Percentiles rank a stretch among this genome's conserved stretches.
These are phyloP conservation scores for Fusarium oxysporum DNA, from an alignment of 2,329 filamentous ascomycete species.

Conservation along the genomic window DNA sequence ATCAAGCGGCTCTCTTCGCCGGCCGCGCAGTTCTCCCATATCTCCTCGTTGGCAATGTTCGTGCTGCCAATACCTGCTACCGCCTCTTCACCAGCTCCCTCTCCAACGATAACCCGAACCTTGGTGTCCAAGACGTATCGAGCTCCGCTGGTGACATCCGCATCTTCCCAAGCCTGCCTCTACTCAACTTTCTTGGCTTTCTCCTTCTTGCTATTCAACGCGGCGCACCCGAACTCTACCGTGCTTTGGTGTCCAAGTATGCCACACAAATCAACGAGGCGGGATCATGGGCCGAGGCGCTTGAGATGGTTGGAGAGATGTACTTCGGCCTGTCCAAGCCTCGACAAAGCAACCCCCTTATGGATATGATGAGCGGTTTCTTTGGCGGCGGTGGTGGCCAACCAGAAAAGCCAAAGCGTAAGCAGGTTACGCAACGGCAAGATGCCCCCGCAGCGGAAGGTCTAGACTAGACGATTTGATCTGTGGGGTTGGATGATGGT, in stretches of 20 bases:
- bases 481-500: slow-evolving; percentile 13
- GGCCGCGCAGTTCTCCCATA: slow-evolving; percentile 91
- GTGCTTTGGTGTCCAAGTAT: slow-evolving; percentile 86
- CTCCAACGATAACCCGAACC: slow-evolving; percentile 56
- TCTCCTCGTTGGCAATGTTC: slow-evolving; percentile 88
- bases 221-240: slow-evolving; percentile 81
- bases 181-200: slow-evolving; percentile 93
- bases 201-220: slow-evolving; percentile 86
- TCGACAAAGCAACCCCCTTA: slow-evolving; percentile 88
- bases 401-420: slow-evolving; percentile 50
- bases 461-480: slow-evolving; percentile 60
- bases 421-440: slow-evolving; percentile 57
- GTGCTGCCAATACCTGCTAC: slow-evolving; percentile 86
- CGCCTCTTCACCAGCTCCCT: slow-evolving; percentile 67
- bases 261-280: slow-evolving; percentile 80
- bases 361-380: slow-evolving; percentile 98
- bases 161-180: slow-evolving; percentile 90
- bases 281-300: slow-evolving; percentile 80
- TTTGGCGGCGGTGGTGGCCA: slow-evolving; percentile 76
- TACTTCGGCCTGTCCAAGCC: slow-evolving; percentile 95
- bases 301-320: slow-evolving; percentile 93
- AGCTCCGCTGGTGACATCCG: slow-evolving; percentile 78
- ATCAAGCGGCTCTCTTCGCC: slow-evolving; percentile 87
- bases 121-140: slow-evolving; percentile 85
- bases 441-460: slow-evolving; percentile 68